A percentile compares a stretch with the other conserved stretches of the same genome.
Evolutionary conservation across 495 filamentous ascomycete species (phyloP).

Genomic region (Trypethelium eluteriae): DNA sequence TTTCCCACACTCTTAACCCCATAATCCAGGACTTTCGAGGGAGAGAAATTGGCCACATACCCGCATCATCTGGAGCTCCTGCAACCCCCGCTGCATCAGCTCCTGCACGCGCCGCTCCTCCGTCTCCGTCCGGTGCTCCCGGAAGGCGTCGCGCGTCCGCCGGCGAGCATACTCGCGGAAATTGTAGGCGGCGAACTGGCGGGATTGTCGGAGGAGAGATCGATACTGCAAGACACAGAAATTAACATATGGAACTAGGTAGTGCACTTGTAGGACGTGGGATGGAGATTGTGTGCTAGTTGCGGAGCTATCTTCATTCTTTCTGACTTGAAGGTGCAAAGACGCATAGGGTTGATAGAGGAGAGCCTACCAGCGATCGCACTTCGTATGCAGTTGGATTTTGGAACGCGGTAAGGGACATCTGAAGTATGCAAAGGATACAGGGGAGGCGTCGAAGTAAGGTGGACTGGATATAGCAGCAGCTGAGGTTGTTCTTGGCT

Average conservation of each 20-base stretch:
- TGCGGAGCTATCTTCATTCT: not conserved
- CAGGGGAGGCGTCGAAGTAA: not conserved
- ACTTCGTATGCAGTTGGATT: constrained; percentile 1
- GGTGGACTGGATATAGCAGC: not conserved
- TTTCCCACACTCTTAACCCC: constrained; percentile 12
- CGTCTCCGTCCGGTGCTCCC: constrained; percentile 59
- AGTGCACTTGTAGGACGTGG: not conserved
- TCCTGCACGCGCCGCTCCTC: constrained; percentile 78
- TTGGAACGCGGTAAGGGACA: not conserved
- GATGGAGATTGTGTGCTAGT: not conserved
- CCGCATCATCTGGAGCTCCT: constrained; percentile 86
- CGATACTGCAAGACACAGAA: constrained; percentile 58
- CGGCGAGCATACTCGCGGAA: constrained; percentile 94
- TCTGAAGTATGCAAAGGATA: not conserved
- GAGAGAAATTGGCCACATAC: constrained; percentile 44
- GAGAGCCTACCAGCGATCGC: not conserved
- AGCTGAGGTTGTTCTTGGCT: too few relatives aligned
- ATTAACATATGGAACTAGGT: not conserved
- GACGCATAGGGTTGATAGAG: not conserved
- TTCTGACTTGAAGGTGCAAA: not conserved
- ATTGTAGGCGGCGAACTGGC: constrained; percentile 88
- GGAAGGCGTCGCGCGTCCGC: constrained; percentile 79
- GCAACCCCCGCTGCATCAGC: constrained; percentile 78
- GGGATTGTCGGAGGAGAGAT: constrained; percentile 76
- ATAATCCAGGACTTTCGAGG: not conserved